Percentiles rank a stretch among this genome's conserved stretches.
phyloP scores from a whole-genome alignment of 306 rosid genomes.

The Glycine soja region DNA sequence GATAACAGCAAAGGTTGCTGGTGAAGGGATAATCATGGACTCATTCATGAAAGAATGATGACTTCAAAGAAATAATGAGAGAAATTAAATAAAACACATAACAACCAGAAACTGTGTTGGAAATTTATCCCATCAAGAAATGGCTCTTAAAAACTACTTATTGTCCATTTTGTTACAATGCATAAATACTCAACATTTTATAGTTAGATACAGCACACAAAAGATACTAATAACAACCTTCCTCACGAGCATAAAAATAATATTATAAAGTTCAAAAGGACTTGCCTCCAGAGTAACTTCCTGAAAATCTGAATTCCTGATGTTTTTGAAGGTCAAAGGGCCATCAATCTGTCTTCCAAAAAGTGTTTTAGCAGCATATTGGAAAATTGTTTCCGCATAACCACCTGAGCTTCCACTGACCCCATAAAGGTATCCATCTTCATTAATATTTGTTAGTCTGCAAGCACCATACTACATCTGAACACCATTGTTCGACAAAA shows the following conservation, averaged over 20 bases:
- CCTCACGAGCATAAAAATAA: slow-evolving; percentile 29
- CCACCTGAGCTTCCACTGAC: slow-evolving; percentile 93
- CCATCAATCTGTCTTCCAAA: slow-evolving; percentile 79
- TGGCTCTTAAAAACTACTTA: slow-evolving; percentile 20
- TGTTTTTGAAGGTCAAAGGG: slow-evolving; percentile 74
- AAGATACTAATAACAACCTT: slow-evolving; percentile 28
- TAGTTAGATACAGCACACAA: slow-evolving; percentile 17
- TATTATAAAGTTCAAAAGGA: slow-evolving; percentile 31
- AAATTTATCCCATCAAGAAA: slow-evolving; percentile 4
- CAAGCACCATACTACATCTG: slow-evolving; percentile 38
- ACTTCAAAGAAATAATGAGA: slow-evolving; percentile 18
- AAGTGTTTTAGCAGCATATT: slow-evolving; percentile 74
- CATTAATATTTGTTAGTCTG: slow-evolving; percentile 80
- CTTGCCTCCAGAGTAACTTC: slow-evolving; percentile 86
- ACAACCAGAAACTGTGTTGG: not conserved
- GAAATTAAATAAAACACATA: slow-evolving; percentile 20
- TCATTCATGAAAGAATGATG: slow-evolving; percentile 2
- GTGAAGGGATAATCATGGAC: slow-evolving; percentile 7
- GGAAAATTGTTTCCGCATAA: slow-evolving; percentile 86
- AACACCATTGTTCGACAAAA: slow-evolving; percentile 30
- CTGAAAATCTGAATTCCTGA: slow-evolving; percentile 84
- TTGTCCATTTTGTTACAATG: not conserved
- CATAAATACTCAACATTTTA: slow-evolving; percentile 21
- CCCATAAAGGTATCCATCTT: slow-evolving; percentile 79
- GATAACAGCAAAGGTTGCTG: slow-evolving; percentile 13